Percentiles rank a stretch among this genome's conserved stretches.
Conservation (phyloP, 129 eudicot genomes). For the Escallonia herrerae region DNA sequence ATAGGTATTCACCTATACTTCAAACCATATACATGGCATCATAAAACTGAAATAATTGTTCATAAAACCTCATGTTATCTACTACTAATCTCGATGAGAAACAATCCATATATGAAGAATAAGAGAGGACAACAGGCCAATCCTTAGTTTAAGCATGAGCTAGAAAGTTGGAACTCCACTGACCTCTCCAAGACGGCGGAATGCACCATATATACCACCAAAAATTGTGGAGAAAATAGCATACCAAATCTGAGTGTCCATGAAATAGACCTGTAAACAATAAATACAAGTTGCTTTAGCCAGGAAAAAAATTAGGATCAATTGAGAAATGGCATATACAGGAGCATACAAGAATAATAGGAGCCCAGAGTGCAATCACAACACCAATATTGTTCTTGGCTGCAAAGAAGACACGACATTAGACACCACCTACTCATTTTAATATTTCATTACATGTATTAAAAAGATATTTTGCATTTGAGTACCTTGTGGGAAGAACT, state of each 20-base stretch:
- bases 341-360: conserved; percentile 64
- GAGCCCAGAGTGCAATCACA: conserved; percentile 89
- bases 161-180: conserved; percentile 14
- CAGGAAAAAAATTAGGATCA: neutral
- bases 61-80: too few species aligned
- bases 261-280: conserved; percentile 76
- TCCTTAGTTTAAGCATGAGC: neutral
- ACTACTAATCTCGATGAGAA: too few species aligned
- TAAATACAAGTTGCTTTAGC: conserved; percentile 6
- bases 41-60: too few species aligned
- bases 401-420: conserved; percentile 32
- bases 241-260: conserved; percentile 98
- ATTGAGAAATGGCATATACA: conserved; percentile 4
- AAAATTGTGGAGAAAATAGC: conserved; percentile 87
- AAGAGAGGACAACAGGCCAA: neutral
- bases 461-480: neutral
- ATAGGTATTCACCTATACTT: too few species aligned
- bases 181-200: conserved; percentile 96
- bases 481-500: conserved; percentile 86
- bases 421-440: conserved; percentile 1
- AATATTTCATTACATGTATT: neutral
- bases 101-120: neutral
- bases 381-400: conserved; percentile 79
- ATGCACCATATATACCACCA: conserved; percentile 93
- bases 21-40: too few species aligned